A percentile compares a stretch with the other conserved stretches of the same genome.
Conservation (phyloP, 345 rosid genomes). For the Pseudoturritis turrita region DNA sequence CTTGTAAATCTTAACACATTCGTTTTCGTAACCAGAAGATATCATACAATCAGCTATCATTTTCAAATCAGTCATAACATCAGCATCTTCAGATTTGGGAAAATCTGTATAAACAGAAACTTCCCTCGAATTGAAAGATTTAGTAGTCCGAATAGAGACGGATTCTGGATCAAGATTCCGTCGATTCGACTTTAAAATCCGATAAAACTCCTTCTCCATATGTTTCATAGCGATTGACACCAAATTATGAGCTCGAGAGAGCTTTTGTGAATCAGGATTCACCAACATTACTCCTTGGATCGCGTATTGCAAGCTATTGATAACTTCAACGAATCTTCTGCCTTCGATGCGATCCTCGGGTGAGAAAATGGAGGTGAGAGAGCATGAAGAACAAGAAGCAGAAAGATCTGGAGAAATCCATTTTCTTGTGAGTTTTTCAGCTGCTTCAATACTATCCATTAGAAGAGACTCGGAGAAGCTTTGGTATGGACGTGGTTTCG, state of each 20-base stretch:
- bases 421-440: constrained; percentile 36
- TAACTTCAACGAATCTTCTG: constrained; percentile 41
- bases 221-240: constrained; percentile 64
- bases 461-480: constrained; percentile 53
- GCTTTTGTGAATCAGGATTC: constrained; percentile 39
- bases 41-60: constrained; percentile 91
- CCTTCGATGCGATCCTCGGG: constrained; percentile 43
- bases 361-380: constrained; percentile 43
- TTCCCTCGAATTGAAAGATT: constrained; percentile 12
- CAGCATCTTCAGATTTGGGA: constrained; percentile 22
- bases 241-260: constrained; percentile 51
- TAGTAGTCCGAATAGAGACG: constrained; percentile 34
- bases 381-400: constrained; percentile 2
- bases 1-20: constrained; percentile 56
- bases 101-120: neutral
- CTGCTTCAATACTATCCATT: constrained; percentile 45
- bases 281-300: constrained; percentile 45
- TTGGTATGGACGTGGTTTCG: constrained; percentile 32
- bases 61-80: constrained; percentile 61
- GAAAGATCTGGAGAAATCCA: constrained; percentile 32
- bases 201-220: constrained; percentile 61
- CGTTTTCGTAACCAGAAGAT: constrained; percentile 58
- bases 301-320: constrained; percentile 51
- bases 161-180: constrained; percentile 54
- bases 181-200: constrained; percentile 47